Base-by-base conservation (phyloP, 1,139 yeast species). In the Insectozyma bohioensis region DNA sequence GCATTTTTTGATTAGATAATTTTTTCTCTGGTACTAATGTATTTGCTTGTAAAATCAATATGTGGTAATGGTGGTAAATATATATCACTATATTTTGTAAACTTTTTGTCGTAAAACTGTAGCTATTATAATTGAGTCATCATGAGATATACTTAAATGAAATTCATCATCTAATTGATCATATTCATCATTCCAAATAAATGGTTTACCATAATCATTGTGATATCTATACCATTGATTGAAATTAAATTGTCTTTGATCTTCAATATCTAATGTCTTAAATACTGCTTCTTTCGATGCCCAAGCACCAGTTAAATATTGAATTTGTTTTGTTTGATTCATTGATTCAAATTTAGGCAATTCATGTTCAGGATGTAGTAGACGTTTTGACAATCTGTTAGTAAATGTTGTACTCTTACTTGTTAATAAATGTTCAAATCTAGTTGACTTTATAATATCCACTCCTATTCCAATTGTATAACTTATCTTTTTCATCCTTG, bases 211-310 rank as follows among this genome's bases (percentile, higher is more conserved):
- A 18, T 58, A 40, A 1, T 36, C 40, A 32, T 62, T 63, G 31
- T 67, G 64, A 6, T 32, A 31, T 34, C 80, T 65, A 47, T 67
- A 78, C 94, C 95, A 85, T 12, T 75, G 58, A 11, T 64, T 70
- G 61, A 85, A 82, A 28, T 57, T 58, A 48, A 84, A 84, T 5
- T 15, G 10, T 10, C 41, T 35, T 51, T 85, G 95, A 28, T 72
- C 74, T 2, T 41, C 43, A 0, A 51, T 39, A 28, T 70, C 75
- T 36, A 85, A 56, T 0, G 83, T 67, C 52, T 85, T 85, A 56
- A 65, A 85, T 5, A 83, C 52, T 0, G 95, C 92, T 48, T 85
- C 95, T 47, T 85, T 85, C 17, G 75, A 63, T 6, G 90, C 83
- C 94, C 95, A 85, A 8, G 60, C 60, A 1, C 82, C 80, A 1